These are phyloP conservation scores for Sporisorium iseilematis-ciliati DNA, from an alignment of 1,284 basidiomycete genomes.

Conservation along the genomic window DNA sequence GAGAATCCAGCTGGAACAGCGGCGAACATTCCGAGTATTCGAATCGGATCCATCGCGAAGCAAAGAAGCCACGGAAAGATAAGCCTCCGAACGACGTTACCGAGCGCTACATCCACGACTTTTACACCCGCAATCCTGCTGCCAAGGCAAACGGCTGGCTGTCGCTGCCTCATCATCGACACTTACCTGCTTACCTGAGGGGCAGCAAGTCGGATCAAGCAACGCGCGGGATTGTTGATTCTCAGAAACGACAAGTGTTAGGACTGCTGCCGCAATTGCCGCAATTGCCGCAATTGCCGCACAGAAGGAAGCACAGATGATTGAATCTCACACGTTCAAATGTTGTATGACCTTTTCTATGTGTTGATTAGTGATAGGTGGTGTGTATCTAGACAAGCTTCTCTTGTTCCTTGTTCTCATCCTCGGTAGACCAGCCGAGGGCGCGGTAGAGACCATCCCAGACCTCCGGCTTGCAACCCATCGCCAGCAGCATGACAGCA, in stretches of 20 bases:
- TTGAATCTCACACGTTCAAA: not conserved
- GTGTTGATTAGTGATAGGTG: not conserved
- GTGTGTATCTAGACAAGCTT: conserved; percentile 17
- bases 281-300: not conserved
- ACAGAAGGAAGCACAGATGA: not conserved
- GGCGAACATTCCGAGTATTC: conserved; percentile 32
- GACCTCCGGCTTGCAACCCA: conserved; percentile 73
- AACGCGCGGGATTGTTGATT: conserved; percentile 4
- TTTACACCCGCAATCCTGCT: conserved; percentile 32
- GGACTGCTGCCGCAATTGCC: not conserved
- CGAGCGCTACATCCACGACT: conserved; percentile 18
- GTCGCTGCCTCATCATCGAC: conserved; percentile 31
- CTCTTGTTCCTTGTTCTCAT: conserved; percentile 1
- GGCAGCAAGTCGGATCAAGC: not conserved
- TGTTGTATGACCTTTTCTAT: not conserved
- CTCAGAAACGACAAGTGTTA: not conserved
- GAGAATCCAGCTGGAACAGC: conserved; percentile 14
- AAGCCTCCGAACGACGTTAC: not conserved
- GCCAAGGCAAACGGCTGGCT: conserved; percentile 44
- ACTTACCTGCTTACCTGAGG: not conserved
- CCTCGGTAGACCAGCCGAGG: conserved; percentile 26
- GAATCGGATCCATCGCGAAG: conserved; percentile 3
- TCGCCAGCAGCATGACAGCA: conserved; percentile 88
- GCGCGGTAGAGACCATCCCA: conserved; percentile 54
- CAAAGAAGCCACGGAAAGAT: not conserved